A percentile compares a stretch with the other conserved stretches of the same genome.
Conservation (phyloP, 2,329 filamentous ascomycete genomes). For the Alternaria longipes region DNA sequence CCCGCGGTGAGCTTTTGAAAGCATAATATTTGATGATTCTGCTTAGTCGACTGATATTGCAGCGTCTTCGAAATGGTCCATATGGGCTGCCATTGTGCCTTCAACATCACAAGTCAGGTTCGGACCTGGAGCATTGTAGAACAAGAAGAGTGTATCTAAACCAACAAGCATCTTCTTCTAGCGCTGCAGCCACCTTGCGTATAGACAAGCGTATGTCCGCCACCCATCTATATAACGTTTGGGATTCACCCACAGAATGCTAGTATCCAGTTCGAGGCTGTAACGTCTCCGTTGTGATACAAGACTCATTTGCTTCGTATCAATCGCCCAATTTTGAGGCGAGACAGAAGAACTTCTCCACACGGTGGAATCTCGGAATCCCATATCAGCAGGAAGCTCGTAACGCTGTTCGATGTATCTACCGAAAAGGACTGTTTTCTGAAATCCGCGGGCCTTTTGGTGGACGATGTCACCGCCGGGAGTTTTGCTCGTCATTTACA, state of each 20-base stretch:
- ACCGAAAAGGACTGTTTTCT: background rate
- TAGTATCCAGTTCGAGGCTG: background rate
- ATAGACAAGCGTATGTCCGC: background rate
- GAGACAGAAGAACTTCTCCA: background rate
- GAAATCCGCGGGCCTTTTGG: background rate
- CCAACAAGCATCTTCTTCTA: background rate
- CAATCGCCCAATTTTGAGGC: background rate
- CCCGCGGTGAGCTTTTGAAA: background rate
- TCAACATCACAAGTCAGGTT: background rate
- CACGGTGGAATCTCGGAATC: background rate
- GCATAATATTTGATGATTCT: background rate
- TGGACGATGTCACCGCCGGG: background rate
- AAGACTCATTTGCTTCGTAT: background rate
- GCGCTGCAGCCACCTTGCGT: background rate
- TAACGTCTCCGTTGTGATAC: background rate
- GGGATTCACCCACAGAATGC: background rate
- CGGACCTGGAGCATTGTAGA: background rate
- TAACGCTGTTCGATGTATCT: background rate
- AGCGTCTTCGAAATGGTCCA: background rate
- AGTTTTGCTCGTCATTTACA: too few relatives aligned
- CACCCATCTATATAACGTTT: background rate
- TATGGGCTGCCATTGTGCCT: background rate
- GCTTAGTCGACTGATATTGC: background rate
- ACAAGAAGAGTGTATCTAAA: too few relatives aligned
- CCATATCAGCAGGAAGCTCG: background rate